Conservation (phyloP, 441 rosid genomes). For the Brassica hybrid region DNA sequence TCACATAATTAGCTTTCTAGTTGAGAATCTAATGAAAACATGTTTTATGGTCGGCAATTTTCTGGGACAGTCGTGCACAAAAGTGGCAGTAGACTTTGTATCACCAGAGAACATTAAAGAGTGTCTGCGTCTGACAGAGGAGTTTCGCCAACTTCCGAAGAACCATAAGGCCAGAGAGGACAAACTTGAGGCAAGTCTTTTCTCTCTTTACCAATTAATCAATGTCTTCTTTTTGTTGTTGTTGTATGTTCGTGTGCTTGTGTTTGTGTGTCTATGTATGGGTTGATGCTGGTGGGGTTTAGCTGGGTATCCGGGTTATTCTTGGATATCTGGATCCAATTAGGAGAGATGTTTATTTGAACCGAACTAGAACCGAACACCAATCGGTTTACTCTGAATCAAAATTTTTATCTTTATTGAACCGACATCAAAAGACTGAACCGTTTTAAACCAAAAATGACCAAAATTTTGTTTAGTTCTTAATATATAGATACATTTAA, state of each 20-base stretch:
- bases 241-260: neutral
- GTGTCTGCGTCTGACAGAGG: conserved; percentile 80
- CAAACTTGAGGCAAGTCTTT: conserved; percentile 74
- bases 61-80: conserved; percentile 77
- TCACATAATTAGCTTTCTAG: neutral
- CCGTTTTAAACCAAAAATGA: neutral
- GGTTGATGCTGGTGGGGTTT: no score
- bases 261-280: no score
- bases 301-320: neutral
- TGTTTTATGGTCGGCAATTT: conserved; percentile 8
- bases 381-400: neutral
- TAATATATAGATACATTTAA: neutral
- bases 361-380: neutral
- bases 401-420: no score
- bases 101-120: conserved; percentile 81
- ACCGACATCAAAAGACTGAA: neutral
- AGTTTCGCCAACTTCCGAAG: conserved; percentile 83
- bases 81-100: conserved; percentile 89
- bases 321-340: neutral
- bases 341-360: conserved; percentile 17
- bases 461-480: neutral
- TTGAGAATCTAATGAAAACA: conserved; percentile 10
- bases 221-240: neutral
- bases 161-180: conserved; percentile 86
- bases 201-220: conserved; percentile 7